Evolutionary conservation across 2,329 filamentous ascomycete species (phyloP).

Genomic region (Shiraia sp.): DNA sequence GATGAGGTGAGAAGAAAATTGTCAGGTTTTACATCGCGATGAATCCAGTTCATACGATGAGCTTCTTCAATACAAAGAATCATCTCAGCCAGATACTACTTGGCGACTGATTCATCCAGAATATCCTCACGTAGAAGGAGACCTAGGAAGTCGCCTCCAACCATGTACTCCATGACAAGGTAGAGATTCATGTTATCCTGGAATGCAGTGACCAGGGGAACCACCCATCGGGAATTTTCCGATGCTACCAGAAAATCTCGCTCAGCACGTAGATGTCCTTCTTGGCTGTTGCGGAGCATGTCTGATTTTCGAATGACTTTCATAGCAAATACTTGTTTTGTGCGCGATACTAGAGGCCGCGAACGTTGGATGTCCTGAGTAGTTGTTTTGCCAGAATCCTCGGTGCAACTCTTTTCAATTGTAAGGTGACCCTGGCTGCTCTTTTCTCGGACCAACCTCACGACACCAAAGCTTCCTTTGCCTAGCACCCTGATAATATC

Average conservation of each 20-base stretch:
- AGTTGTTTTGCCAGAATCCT: constrained; percentile 11
- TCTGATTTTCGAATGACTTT: constrained; percentile 94
- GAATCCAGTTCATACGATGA: constrained; percentile 85
- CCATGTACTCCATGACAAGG: constrained; percentile 98
- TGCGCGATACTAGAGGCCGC: neutral
- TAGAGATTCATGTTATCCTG: constrained; percentile 85
- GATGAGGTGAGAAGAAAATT: constrained; percentile 90
- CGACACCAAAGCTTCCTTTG: constrained; percentile 93
- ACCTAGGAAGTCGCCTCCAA: constrained; percentile 90
- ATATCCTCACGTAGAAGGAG: constrained; percentile 83
- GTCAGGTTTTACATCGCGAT: constrained; percentile 95
- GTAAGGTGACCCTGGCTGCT: too few relatives aligned
- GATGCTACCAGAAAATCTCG: constrained; percentile 89
- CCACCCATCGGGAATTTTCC: constrained; percentile 86
- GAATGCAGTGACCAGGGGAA: constrained; percentile 85
- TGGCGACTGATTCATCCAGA: constrained; percentile 75
- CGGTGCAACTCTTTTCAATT: too few relatives aligned
- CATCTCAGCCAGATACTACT: constrained; percentile 95
- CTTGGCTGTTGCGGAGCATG: constrained; percentile 89
- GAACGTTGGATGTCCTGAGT: constrained; percentile 10
- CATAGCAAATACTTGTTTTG: constrained; percentile 80
- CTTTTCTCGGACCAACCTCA: constrained; percentile 78
- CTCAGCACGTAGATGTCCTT: constrained; percentile 89
- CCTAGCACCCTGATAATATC: constrained; percentile 81
- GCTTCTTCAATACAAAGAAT: constrained; percentile 92